Evolutionary conservation across 2,329 filamentous ascomycete genomes (phyloP), one percentile per base, ranked within the genome.

Genomic region (Aquanectria penicillioides): DNA sequence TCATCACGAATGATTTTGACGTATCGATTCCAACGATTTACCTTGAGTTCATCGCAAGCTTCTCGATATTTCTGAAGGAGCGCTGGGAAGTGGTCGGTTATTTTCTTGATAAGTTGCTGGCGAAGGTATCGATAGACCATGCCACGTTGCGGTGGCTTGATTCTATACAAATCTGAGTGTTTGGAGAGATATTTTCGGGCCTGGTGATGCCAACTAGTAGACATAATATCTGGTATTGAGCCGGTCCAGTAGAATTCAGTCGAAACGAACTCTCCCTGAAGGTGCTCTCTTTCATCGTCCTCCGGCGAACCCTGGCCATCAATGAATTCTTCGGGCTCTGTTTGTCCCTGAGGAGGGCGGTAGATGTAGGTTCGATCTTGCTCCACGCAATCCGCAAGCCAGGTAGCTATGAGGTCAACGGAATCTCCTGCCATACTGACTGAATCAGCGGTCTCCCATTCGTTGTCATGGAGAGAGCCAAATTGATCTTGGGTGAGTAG

Each of bases 51-150:
- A 10, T 77, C 76, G 25, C 84, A 83, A 4, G 80, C 75, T 1
- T 76, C 69, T 10, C 80, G 72, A 65, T 89, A 90, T 5, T 78
- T 64, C 25, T 74, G 74, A 1, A 86, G 80, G 2, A 86, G 68
- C 0, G 74, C 64, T 3, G 82, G 80, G 41, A 94, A 80, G 1
- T 77, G 69, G 0, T 70, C 55, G 2, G 77, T 68, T 2, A 88
- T 74, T 1, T 74, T 69, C 2, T 74, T 73, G 51, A 92, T 83
- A 2, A 86, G 73, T 48, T 79, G 72, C 2, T 80, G 74, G 64
- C 89, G 86, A 53, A 94, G 82, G 53, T 85, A 78, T 37, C 85
- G 83, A 73, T 94, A 96, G 0, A 94, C 78, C 0, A 81, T 78
- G 0, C 88, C 88, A 6, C 92, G 86, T 15, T 82, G 73, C 3